These are phyloP conservation scores for Tuber melanosporum DNA, from an alignment of 495 filamentous ascomycete species.

Conservation along the genomic window DNA sequence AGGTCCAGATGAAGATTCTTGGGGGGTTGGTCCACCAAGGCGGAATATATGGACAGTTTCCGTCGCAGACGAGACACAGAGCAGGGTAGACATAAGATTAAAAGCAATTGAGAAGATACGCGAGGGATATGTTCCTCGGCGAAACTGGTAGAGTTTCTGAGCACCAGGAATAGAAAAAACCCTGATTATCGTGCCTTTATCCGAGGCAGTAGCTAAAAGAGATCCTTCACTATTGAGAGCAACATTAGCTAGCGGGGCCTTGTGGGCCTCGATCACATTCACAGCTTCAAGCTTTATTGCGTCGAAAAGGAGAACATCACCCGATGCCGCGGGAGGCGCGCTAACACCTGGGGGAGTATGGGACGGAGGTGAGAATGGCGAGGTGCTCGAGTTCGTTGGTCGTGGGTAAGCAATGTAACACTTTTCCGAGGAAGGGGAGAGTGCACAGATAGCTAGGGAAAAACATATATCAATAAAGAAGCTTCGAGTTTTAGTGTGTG, in stretches of 20 bases:
- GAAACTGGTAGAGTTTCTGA: conserved; percentile 90
- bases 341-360: conserved; percentile 74
- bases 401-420: conserved; percentile 92
- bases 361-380: conserved; percentile 61
- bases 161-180: conserved; percentile 86
- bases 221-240: conserved; percentile 88
- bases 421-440: conserved; percentile 89
- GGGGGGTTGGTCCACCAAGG: conserved; percentile 47
- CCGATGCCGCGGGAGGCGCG: conserved; percentile 74
- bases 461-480: conserved; percentile 17
- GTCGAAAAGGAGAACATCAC: conserved; percentile 89
- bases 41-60: conserved; percentile 98
- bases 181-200: conserved; percentile 94
- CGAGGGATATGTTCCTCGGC: conserved; percentile 85
- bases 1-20: conserved; percentile 16
- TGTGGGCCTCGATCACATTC: conserved; percentile 90
- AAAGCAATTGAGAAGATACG: conserved; percentile 99
- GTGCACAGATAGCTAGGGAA: conserved; percentile 69
- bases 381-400: conserved; percentile 62
- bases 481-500: neutral
- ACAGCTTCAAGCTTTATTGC: conserved; percentile 77
- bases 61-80: conserved; percentile 90
- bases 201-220: conserved; percentile 87
- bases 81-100: conserved; percentile 83
- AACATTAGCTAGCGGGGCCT: conserved; percentile 82